Evolutionary conservation across 257 asterid genomes (phyloP), one percentile per base, ranked within the genome.

Genomic region (Nicotiana undulata): DNA sequence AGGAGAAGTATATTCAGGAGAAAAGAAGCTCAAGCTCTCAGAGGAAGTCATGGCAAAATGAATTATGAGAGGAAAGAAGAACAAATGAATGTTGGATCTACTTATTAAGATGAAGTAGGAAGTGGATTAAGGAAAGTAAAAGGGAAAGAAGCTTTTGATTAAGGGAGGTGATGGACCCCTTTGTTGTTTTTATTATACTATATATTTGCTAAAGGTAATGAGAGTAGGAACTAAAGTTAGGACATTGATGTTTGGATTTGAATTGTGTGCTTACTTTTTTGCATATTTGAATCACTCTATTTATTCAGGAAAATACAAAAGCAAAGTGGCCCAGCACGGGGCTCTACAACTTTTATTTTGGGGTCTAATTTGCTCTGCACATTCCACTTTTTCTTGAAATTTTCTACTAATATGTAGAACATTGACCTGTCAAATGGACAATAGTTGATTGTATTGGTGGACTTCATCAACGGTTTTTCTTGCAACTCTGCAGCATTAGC

Each of bases 101-200:
- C 84, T 90, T 85, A 88, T 91, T 85, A 83, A 83, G 3, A 18
- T 76, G 4, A 37, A 9, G 78, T 37, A 29, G 83, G 83, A 75
- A 82, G 85, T 80, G 89, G 88, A 85, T 85, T 78, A 79, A 65
- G 85, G 85, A 81, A 80, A 83, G 89, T 64, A 85, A n/a, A 70
- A 74, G 56, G 82, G 86, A 87, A 79, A 80, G 85, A 84, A 70
- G 86, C 90, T 89, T 90, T 90, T 86, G 86, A 87, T 75, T 85
- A 83, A 68, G 79, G 80, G 65, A 72, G 31, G 72, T 58, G 86
- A 86, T 89, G 93, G 92, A 74, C 83, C 91, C 82, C 60, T 6
- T 28, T 75, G 59, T 49, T 85, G 75, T 66, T 26, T 26, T 76
- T 85, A 22, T 56, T 20, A 3, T 40, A 49, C 65, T 80, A 79